Percentiles rank a stretch among this genome's conserved stretches.
Evolutionary conservation across 1,284 basidiomycete genomes (phyloP).

Genomic region (Marasmius tenuissimus): DNA sequence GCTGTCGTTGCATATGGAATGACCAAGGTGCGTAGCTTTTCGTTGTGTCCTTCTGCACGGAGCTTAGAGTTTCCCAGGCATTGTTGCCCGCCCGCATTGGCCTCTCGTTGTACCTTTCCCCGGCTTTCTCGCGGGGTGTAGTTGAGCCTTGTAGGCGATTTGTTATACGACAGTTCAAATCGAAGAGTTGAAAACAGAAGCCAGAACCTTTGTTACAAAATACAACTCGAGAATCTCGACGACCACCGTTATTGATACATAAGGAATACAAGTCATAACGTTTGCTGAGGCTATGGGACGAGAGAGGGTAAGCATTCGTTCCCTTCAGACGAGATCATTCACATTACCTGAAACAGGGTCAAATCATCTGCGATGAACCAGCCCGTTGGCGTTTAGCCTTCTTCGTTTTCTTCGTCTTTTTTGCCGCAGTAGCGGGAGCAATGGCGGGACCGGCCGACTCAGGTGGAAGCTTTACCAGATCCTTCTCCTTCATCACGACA

Average conservation of each 20-base stretch:
- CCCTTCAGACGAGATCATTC: background rate
- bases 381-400: background rate
- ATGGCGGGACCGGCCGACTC: background rate
- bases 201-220: background rate
- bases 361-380: background rate
- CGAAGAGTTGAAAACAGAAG: background rate
- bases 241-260: background rate
- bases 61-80: constrained; percentile 47
- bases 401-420: background rate
- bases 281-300: background rate
- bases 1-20: constrained; percentile 82
- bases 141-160: constrained; percentile 52
- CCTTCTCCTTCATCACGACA: background rate
- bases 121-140: constrained; percentile 67
- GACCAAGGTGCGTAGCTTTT: constrained; percentile 64
- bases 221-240: background rate
- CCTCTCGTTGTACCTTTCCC: constrained; percentile 73
- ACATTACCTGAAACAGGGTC: background rate
- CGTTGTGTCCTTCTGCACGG: background rate
- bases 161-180: constrained; percentile 11
- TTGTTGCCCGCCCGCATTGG: constrained; percentile 77
- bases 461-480: background rate
- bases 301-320: background rate
- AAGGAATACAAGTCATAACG: background rate
- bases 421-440: background rate